phyloP scores from a whole-genome alignment of 257 asterid genomes.

The Primulina eburnea region DNA sequence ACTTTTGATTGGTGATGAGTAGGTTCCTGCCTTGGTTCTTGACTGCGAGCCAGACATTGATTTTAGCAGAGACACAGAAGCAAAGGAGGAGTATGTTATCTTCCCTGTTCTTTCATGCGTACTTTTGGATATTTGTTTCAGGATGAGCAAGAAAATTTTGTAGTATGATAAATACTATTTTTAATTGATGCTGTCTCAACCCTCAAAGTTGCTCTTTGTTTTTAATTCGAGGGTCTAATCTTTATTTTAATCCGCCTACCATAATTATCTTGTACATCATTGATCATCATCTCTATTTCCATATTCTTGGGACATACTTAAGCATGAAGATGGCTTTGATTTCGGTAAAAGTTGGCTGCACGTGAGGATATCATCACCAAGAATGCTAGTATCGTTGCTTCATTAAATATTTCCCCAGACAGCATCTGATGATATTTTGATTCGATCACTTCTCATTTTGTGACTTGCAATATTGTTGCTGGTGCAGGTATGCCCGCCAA shows the following conservation, averaged over 20 bases:
- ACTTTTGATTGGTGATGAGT: constrained; percentile 25
- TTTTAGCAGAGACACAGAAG: constrained; percentile 78
- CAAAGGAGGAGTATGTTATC: constrained; percentile 74
- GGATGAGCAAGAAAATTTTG: neutral
- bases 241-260: neutral
- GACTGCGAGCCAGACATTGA: constrained; percentile 96
- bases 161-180: neutral
- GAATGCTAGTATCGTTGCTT: neutral
- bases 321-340: neutral
- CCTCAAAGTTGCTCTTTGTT: too few species aligned
- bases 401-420: neutral
- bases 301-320: neutral
- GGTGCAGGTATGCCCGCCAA: constrained; percentile 88
- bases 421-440: neutral
- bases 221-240: neutral
- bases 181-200: neutral
- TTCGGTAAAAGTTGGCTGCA: neutral
- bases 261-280: neutral
- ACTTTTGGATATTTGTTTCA: neutral
- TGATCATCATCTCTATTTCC: neutral
- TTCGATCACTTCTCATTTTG: neutral
- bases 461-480: neutral
- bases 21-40: constrained; percentile 97
- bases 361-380: neutral
- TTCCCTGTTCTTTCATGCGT: constrained; percentile 12